These are phyloP conservation scores for Amanita jacksonii DNA, from an alignment of 768 basidiomycete genomes.

Conservation along the genomic window DNA sequence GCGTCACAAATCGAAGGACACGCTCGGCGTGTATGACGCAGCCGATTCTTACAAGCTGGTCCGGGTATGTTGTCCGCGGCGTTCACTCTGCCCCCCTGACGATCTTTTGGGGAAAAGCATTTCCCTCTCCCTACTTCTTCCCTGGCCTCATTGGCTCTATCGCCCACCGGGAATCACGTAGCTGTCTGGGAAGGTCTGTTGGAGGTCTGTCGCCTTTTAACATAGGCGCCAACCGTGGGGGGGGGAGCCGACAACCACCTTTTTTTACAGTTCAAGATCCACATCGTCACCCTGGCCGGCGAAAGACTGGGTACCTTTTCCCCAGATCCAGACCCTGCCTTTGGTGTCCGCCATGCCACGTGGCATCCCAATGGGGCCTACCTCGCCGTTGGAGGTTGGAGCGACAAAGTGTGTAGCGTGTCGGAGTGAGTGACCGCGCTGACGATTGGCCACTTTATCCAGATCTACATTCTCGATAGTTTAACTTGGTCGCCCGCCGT, in stretches of 20 bases:
- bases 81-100: not conserved
- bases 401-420: conserved; percentile 68
- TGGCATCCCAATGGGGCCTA: conserved; percentile 89
- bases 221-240: conserved; percentile 4
- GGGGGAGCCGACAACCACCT: no score
- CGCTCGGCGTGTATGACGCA: conserved; percentile 76
- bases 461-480: conserved; percentile 72
- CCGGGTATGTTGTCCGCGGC: conserved; percentile 37
- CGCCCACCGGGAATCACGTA: conserved; percentile 66
- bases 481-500: conserved; percentile 64
- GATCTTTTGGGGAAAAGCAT: conserved; percentile 41
- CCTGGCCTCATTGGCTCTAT: conserved; percentile 61
- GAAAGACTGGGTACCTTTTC: conserved; percentile 54
- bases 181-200: conserved; percentile 80
- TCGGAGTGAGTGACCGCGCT: no score
- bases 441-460: conserved; percentile 4
- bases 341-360: conserved; percentile 67
- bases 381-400: conserved; percentile 79
- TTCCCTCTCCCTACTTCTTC: conserved; percentile 72
- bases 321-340: conserved; percentile 69
- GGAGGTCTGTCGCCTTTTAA: conserved; percentile 25
- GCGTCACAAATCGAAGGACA: conserved; percentile 84
- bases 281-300: conserved; percentile 60
- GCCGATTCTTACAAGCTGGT: conserved; percentile 60
- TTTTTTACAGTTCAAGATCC: conserved; percentile 65